Conservation (phyloP, 1,284 basidiomycete species). For the Irpex lacteus region DNA sequence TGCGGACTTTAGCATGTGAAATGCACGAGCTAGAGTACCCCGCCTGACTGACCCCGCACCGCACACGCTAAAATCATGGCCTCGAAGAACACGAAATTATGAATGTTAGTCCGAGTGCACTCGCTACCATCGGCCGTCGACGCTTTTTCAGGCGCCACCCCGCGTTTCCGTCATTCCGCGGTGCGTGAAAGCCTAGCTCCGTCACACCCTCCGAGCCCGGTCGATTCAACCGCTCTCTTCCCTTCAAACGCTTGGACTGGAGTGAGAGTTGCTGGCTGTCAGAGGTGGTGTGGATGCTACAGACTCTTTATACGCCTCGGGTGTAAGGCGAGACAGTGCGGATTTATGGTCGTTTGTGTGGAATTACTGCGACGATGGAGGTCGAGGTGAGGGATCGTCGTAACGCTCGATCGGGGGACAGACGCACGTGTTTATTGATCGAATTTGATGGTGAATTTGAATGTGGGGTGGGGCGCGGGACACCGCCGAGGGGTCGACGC, state of each 20-base stretch:
- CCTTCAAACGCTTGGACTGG: neutral
- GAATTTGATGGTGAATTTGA: constrained; percentile 3
- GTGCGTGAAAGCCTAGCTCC: too few species aligned
- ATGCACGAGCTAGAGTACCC: neutral
- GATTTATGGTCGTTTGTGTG: neutral
- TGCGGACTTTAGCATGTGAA: constrained; percentile 2
- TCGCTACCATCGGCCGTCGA: neutral
- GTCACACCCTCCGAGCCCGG: neutral
- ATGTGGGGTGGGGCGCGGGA: neutral
- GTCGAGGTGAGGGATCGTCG: neutral
- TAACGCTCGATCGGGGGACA: neutral
- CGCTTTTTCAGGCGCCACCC: neutral
- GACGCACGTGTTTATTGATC: neutral
- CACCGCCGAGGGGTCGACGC: neutral
- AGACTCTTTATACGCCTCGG: neutral
- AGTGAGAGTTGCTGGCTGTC: neutral
- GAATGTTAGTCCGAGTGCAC: neutral
- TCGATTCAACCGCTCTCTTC: neutral
- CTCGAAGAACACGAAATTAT: too few species aligned
- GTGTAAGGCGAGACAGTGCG: neutral
- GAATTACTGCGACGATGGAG: neutral
- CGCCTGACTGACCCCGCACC: constrained; percentile 4
- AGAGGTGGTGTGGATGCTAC: neutral
- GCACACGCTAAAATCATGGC: neutral
- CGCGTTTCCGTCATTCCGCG: constrained; percentile 3